Conservation (phyloP, 495 filamentous ascomycete genomes). For the Penicillium macrosclerotiorum region DNA sequence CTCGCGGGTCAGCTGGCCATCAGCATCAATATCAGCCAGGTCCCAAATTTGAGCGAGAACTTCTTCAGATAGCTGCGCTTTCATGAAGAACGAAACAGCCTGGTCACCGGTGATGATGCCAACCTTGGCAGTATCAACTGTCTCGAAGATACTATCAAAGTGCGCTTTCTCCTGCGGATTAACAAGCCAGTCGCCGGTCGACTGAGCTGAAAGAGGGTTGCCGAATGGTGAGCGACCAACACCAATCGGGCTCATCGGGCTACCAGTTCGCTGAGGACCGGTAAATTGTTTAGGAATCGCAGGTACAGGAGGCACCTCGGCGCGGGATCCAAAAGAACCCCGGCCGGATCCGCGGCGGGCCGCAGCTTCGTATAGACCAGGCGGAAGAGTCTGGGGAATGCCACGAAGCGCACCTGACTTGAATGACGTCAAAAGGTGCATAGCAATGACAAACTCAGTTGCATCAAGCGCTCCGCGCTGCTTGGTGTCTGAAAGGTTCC, state of each 20-base stretch:
- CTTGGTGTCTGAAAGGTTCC: constrained; percentile 90
- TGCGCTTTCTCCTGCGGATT: constrained; percentile 76
- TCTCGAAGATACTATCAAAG: constrained; percentile 81
- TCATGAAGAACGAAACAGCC: constrained; percentile 91
- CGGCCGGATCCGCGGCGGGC: constrained; percentile 61
- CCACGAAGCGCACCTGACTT: constrained; percentile 77
- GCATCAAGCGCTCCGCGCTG: constrained; percentile 83
- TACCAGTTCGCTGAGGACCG: constrained; percentile 64
- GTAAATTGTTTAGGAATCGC: constrained; percentile 72
- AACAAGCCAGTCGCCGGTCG: constrained; percentile 80
- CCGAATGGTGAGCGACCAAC: constrained; percentile 50
- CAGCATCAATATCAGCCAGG: constrained; percentile 87
- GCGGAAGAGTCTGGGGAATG: constrained; percentile 78
- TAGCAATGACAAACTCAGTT: constrained; percentile 95
- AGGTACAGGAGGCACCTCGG: constrained; percentile 49
- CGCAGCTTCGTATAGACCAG: constrained; percentile 88
- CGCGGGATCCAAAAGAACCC: constrained; percentile 43
- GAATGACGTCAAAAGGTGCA: constrained; percentile 91
- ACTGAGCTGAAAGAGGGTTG: constrained; percentile 55
- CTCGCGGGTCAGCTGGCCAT: constrained; percentile 79
- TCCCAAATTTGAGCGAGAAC: constrained; percentile 96
- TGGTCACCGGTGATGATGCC: constrained; percentile 91
- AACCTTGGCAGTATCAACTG: constrained; percentile 71
- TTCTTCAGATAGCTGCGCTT: constrained; percentile 87
- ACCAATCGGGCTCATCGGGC: constrained; percentile 54